Percentiles rank a stretch among this genome's conserved stretches.
Evolutionary conservation across 495 filamentous ascomycete species (phyloP).

Genomic region (Aspergillus mulundensis): DNA sequence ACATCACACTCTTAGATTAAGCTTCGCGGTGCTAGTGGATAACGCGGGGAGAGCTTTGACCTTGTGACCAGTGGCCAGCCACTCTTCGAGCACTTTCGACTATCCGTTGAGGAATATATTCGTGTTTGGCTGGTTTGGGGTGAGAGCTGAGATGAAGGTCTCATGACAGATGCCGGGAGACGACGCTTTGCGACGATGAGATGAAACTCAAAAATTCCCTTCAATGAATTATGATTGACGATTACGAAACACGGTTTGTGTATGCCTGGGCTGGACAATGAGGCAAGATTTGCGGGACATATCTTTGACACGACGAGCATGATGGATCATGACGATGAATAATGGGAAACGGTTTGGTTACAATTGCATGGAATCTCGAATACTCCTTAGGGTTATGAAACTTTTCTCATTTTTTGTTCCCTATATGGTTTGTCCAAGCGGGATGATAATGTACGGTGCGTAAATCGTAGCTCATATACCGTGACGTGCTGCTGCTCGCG

Average conservation of each 20-base stretch:
- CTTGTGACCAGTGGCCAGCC: background rate
- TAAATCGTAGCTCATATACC: background rate
- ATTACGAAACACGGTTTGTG: background rate
- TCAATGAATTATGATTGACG: slow-evolving; percentile 17
- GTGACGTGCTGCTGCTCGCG: background rate
- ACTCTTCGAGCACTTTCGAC: no score
- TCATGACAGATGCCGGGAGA: background rate
- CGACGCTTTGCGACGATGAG: background rate
- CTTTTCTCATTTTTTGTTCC: background rate
- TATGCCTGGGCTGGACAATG: background rate
- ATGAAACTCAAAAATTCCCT: background rate
- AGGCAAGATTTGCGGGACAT: slow-evolving; percentile 1
- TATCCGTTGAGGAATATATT: no score
- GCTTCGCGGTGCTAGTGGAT: no score
- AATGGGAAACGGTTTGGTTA: background rate
- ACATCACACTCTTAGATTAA: no score
- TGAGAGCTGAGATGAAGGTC: no score
- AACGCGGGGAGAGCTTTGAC: background rate
- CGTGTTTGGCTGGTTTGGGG: no score
- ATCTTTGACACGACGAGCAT: slow-evolving; percentile 1
- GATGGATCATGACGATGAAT: background rate
- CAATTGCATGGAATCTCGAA: background rate
- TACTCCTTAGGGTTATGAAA: background rate
- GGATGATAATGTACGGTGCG: background rate
- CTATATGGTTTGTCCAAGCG: background rate